phyloP scores from a whole-genome alignment of 169 alveolate species.

The Neospora caninum region DNA sequence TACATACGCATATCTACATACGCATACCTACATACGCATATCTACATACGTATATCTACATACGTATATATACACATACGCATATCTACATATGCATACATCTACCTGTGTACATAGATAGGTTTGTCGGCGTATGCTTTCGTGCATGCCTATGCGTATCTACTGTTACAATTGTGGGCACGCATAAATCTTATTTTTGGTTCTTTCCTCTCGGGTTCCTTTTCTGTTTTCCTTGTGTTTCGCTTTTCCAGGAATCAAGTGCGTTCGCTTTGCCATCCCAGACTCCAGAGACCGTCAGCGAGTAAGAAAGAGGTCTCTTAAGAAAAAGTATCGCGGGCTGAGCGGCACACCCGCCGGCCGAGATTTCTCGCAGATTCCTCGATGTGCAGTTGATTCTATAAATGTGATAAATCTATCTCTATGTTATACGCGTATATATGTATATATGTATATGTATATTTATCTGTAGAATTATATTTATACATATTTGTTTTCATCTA shows the following conservation, averaged over 20 bases:
- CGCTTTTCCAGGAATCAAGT: constrained; percentile 75
- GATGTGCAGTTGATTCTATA: too few relatives aligned
- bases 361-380: too few relatives aligned
- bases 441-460: too few relatives aligned
- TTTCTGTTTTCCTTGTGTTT: background rate
- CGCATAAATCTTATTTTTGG: background rate
- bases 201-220: background rate
- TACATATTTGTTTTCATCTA: background rate
- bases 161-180: too few relatives aligned
- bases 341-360: too few relatives aligned
- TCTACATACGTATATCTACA: background rate
- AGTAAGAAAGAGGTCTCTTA: constrained; percentile 62
- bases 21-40: background rate
- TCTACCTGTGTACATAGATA: background rate
- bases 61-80: background rate
- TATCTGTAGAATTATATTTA: background rate
- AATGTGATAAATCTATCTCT: background rate
- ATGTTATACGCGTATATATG: background rate
- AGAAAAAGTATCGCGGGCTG: too few relatives aligned
- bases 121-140: background rate
- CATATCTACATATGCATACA: background rate
- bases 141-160: background rate
- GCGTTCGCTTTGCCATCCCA: constrained; percentile 85
- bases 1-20: background rate
- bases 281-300: constrained; percentile 86